Conservation (phyloP, 371 early-diverging fungal species). For the Mycotypha africana region DNA sequence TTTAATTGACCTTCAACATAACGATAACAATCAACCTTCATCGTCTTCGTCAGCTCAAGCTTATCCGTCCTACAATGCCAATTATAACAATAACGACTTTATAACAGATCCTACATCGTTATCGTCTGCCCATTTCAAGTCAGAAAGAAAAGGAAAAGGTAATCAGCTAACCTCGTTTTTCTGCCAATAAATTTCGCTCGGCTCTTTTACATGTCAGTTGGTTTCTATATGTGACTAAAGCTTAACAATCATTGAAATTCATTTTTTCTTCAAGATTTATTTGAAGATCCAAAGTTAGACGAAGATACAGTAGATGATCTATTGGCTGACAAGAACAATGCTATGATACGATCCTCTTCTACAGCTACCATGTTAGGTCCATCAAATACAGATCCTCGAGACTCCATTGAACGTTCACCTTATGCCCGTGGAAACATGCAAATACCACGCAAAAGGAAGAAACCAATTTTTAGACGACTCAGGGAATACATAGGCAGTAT, state of each 20-base stretch:
- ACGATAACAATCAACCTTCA: no score
- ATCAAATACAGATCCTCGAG: neutral
- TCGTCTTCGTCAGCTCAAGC: no score
- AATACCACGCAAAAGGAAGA: constrained; percentile 4
- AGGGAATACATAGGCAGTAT: constrained; percentile 2
- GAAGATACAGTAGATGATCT: neutral
- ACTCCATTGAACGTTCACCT: constrained; percentile 16
- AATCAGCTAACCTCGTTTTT: neutral
- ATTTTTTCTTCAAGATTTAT: constrained; percentile 1
- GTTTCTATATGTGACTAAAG: no score
- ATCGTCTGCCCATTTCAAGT: constrained; percentile 1
- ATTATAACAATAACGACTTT: neutral
- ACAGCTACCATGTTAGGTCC: no score
- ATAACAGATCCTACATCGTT: neutral
- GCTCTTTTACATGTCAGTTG: no score
- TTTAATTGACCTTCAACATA: constrained; percentile 21
- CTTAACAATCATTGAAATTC: no score
- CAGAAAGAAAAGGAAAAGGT: neutral
- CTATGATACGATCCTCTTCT: neutral
- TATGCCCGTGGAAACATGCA: constrained; percentile 22
- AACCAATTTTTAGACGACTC: no score
- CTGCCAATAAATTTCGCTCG: neutral
- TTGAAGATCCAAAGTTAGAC: constrained; percentile 11
- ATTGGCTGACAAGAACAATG: neutral
- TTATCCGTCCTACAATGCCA: neutral